phyloP scores from a whole-genome alignment of 106 monocot genomes.

The Iris macrosiphon region DNA sequence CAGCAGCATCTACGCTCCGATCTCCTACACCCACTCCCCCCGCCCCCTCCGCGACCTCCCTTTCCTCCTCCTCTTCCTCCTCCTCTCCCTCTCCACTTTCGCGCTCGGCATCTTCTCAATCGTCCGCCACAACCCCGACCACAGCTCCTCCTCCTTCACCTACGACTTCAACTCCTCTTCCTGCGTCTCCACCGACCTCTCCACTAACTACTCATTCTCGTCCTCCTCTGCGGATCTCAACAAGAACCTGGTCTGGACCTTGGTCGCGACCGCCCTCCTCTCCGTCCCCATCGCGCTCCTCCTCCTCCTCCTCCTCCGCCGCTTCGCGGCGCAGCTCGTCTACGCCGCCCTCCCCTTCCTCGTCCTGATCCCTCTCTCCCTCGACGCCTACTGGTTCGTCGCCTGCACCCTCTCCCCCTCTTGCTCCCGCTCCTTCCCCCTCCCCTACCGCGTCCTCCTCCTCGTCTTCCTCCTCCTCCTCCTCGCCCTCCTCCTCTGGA shows the following conservation, averaged over 20 bases:
- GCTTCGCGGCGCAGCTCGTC: constrained; percentile 58
- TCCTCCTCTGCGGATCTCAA: constrained; percentile 5
- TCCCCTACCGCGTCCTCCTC: constrained; percentile 61
- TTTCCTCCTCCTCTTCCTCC: constrained; percentile 49
- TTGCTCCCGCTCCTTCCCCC: constrained; percentile 41
- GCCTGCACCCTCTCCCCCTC: constrained; percentile 32
- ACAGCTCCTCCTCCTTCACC: constrained; percentile 16
- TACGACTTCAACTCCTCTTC: constrained; percentile 23
- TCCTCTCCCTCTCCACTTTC: constrained; percentile 49
- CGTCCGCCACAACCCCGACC: constrained; percentile 39
- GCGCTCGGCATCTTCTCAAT: constrained; percentile 38
- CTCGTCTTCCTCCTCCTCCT: constrained; percentile 62
- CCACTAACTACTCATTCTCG: constrained; percentile 11
- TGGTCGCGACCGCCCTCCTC: constrained; percentile 56
- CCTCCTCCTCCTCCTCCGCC: constrained; percentile 50
- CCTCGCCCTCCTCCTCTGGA: constrained; percentile 51
- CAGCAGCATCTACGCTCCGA: constrained; percentile 27
- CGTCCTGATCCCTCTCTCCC: constrained; percentile 43
- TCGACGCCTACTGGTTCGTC: constrained; percentile 88
- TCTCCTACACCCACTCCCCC: constrained; percentile 52
- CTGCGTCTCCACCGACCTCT: constrained; percentile 7
- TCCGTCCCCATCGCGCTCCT: constrained; percentile 28
- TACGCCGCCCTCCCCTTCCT: constrained; percentile 73
- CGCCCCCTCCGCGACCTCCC: constrained; percentile 70
- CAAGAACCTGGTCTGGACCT: constrained; percentile 35